Percentiles rank a stretch among this genome's conserved stretches.
Evolutionary conservation across 495 filamentous ascomycete genomes (phyloP).

Genomic region (Pseudotulostoma volvatum): DNA sequence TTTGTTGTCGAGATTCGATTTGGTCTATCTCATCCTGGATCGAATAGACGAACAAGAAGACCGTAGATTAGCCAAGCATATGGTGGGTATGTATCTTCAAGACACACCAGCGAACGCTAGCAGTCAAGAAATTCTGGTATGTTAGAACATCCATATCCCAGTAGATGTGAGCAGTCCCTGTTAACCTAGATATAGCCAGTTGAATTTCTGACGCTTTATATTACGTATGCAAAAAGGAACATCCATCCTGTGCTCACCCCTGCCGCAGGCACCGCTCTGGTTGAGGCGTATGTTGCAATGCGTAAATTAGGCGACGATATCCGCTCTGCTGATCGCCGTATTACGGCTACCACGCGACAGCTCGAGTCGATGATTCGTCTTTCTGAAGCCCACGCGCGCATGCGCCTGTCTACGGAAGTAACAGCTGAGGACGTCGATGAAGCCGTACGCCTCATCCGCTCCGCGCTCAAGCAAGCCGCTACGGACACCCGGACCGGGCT

Average conservation of each 20-base stretch:
- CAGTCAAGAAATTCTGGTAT: constrained; percentile 58
- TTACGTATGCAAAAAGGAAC: constrained; percentile 86
- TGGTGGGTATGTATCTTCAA: constrained; percentile 94
- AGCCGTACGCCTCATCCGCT: constrained; percentile 80
- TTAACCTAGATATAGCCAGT: constrained; percentile 40
- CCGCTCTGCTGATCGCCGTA: constrained; percentile 80
- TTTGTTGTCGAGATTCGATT: constrained; percentile 83
- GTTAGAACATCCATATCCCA: constrained; percentile 14
- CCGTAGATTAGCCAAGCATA: constrained; percentile 73
- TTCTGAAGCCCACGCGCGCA: constrained; percentile 90
- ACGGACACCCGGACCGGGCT: constrained; percentile 82
- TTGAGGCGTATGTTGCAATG: constrained; percentile 85
- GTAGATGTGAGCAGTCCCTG: neutral
- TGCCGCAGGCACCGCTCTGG: constrained; percentile 63
- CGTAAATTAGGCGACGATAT: constrained; percentile 91
- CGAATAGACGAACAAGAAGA: constrained; percentile 79
- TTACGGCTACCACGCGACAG: constrained; percentile 92
- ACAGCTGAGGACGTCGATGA: constrained; percentile 74
- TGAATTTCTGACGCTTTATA: constrained; percentile 91
- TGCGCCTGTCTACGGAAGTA: constrained; percentile 66
- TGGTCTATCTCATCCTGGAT: constrained; percentile 93
- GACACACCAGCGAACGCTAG: constrained; percentile 81
- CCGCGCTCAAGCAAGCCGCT: constrained; percentile 90
- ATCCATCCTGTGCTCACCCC: constrained; percentile 66
- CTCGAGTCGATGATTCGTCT: constrained; percentile 95